Evolutionary conservation across 192 early-diverging fungal species (phyloP).

Genomic region (Linnemannia exigua): DNA sequence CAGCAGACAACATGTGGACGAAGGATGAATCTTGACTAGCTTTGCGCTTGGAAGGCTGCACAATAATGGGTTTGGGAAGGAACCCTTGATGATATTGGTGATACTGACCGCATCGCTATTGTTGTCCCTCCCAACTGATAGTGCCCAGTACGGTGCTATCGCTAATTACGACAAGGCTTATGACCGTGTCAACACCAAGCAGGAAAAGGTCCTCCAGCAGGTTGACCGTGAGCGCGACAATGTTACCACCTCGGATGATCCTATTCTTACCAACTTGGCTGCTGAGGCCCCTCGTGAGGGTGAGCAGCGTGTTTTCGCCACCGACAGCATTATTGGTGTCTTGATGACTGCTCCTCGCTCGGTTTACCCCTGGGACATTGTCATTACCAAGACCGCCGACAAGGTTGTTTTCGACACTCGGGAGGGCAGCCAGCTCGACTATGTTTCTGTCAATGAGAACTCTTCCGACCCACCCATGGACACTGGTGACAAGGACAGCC

Average conservation of each 20-base stretch:
- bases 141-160: slow-evolving; percentile 80
- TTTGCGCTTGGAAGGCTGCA: too few species aligned
- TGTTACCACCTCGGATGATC: slow-evolving; percentile 89
- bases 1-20: background rate
- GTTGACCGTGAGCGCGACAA: slow-evolving; percentile 79
- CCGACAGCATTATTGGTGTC: slow-evolving; percentile 89
- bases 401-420: slow-evolving; percentile 95
- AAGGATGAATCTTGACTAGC: background rate
- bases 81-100: background rate
- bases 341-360: slow-evolving; percentile 94
- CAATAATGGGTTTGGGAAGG: background rate
- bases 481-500: slow-evolving; percentile 84
- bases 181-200: slow-evolving; percentile 88
- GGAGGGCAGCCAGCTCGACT: slow-evolving; percentile 85
- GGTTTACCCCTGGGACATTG: slow-evolving; percentile 96
- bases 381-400: slow-evolving; percentile 86
- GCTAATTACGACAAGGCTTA: slow-evolving; percentile 85
- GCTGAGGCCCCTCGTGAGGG: slow-evolving; percentile 33
- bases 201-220: slow-evolving; percentile 79
- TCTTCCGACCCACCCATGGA: slow-evolving; percentile 93
- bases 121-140: slow-evolving; percentile 39
- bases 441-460: slow-evolving; percentile 96
- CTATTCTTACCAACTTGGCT: slow-evolving; percentile 72
- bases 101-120: background rate
- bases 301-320: slow-evolving; percentile 83